A percentile compares a stretch with the other conserved stretches of the same genome.
These are phyloP conservation scores for Beauveria sp. DNA, from an alignment of 2,329 filamentous ascomycete genomes.

Conservation along the genomic window DNA sequence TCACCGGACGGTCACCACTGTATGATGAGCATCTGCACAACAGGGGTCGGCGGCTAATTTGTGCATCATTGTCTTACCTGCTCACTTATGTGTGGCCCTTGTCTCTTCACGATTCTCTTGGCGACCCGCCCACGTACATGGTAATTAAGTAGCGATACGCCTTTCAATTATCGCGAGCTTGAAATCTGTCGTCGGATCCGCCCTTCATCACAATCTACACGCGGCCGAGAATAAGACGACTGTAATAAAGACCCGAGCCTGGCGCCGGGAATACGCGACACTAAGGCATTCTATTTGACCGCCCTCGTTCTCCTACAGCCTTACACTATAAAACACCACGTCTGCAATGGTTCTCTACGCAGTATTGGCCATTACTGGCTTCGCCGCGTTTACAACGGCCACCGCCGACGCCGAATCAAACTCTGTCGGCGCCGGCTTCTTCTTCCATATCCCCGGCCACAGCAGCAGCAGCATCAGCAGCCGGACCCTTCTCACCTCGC, in stretches of 20 bases:
- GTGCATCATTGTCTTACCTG: background rate
- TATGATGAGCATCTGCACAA: background rate
- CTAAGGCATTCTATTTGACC: too few relatives aligned
- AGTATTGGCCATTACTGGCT: background rate
- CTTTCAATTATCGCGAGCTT: background rate
- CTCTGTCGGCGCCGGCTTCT: background rate
- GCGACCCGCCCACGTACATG: background rate
- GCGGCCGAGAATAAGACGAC: background rate
- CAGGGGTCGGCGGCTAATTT: background rate
- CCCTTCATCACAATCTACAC: too few relatives aligned
- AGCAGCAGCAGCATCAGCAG: background rate
- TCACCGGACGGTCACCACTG: background rate
- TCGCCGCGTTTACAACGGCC: background rate
- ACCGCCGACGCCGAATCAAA: background rate
- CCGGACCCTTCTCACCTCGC: background rate
- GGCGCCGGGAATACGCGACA: background rate
- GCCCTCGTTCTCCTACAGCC: background rate
- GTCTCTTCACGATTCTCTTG: background rate
- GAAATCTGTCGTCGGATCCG: too few relatives aligned
- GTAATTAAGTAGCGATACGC: background rate
- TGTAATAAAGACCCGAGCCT: background rate
- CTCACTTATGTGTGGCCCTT: background rate
- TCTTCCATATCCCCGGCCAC: background rate
- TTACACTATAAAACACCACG: background rate
- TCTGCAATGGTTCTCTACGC: background rate